Base-by-base conservation (phyloP, 1,284 basidiomycete species). In the Somion occarium region DNA sequence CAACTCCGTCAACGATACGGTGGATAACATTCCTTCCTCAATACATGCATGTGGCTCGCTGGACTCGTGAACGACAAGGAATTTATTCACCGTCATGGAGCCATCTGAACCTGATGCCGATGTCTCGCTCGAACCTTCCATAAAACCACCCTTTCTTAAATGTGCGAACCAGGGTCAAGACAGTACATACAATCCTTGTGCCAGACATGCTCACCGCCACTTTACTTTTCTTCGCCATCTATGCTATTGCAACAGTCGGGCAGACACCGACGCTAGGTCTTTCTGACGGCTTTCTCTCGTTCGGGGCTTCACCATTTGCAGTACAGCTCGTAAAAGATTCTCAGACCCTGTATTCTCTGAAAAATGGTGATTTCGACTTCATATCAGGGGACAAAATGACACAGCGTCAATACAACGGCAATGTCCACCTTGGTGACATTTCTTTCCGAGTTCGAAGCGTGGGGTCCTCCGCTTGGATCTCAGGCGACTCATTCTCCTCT, bases 361-460 rank as follows among this genome's bases (percentile, higher is more conserved):
- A 68, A 47, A 71, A 78, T 3, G 62, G 58, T 42, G 55, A 58
- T 20, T 80, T 81, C 59, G 72, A 82, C 59, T 82, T 80, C 55
- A 72, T 80, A 23, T 78, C 80, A 2, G 65, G 70, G 0, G 79
- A 82, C 60, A 69, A 73, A 58, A 80, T 82, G 76, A 60, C 70
- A 18, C 60, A 69, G 44, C 75, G 79, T 12, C 70, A 74, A 54
- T 69, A 63, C 46, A 74, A 81, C 53, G 69, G 73, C 2, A 75
- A 78, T 55, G 79, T 81, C 58, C 80, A 82, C 59, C 66, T 81
- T 5, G 80, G 80, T 2, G 79, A 82, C 55, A 68, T 82, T 46
- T 79, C 78, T 2, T 80, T 79, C 57, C 71, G 79, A 27, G 76
- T 72, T 43, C 72, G 80, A 19, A 62, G 65, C 27, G 72, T 70